A percentile compares a stretch with the other conserved stretches of the same genome.
Evolutionary conservation across 2,329 filamentous ascomycete species (phyloP).

Genomic region (Tolypocladium inflatum): DNA sequence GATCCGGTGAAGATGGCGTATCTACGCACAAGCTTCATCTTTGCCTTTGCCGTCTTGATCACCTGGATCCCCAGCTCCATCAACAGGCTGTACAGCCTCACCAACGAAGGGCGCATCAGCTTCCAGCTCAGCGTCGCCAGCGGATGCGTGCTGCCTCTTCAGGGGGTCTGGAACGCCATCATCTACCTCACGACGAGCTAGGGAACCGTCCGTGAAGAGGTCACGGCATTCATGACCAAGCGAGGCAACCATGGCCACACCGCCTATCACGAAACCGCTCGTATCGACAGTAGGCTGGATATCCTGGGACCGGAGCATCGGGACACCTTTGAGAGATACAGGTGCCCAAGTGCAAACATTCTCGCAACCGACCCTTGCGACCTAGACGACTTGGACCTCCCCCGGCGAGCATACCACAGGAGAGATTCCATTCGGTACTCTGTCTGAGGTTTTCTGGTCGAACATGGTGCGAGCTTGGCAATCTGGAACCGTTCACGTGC

Average conservation of each 20-base stretch:
- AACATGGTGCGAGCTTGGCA: neutral
- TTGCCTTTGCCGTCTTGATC: conserved; percentile 47
- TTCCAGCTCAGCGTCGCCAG: conserved; percentile 61
- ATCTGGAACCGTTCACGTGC: too few relatives aligned
- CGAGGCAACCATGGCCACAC: conserved; percentile 3
- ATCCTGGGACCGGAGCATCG: conserved; percentile 9
- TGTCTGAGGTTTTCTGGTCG: neutral
- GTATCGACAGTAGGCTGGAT: conserved; percentile 17
- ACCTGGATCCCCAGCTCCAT: conserved; percentile 59
- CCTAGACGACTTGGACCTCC: conserved; percentile 4
- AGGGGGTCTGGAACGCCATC: conserved; percentile 72
- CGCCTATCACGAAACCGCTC: conserved; percentile 7
- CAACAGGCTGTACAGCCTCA: conserved; percentile 62
- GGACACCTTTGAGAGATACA: conserved; percentile 11
- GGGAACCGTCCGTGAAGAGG: conserved; percentile 21
- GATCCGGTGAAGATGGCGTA: conserved; percentile 52
- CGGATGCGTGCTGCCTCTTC: conserved; percentile 62
- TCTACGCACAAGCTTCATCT: conserved; percentile 50
- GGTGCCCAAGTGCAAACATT: conserved; percentile 2
- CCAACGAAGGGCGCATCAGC: conserved; percentile 35
- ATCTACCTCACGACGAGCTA: conserved; percentile 65
- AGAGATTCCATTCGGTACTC: neutral
- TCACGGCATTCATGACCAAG: conserved; percentile 7
- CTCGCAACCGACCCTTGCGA: neutral
- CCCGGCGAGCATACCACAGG: neutral